phyloP scores from a whole-genome alignment of 805 yeast species.

The Kuraishia hungarica region DNA sequence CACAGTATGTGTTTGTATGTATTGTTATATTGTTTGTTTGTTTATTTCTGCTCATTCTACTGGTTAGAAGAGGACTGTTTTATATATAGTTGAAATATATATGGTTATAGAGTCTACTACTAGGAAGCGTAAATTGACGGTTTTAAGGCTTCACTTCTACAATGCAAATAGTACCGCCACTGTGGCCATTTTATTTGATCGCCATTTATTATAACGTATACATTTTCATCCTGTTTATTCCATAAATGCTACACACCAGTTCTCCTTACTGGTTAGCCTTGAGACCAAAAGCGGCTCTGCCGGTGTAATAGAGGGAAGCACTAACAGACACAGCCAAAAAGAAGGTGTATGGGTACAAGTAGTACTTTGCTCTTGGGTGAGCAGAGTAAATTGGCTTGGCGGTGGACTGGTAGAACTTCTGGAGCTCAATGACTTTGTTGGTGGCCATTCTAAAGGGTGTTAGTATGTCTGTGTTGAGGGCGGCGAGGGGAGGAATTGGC shows the following conservation, averaged over 20 bases:
- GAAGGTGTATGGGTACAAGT: constrained; percentile 75
- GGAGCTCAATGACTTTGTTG: constrained; percentile 42
- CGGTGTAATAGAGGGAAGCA: constrained; percentile 59
- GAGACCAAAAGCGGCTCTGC: constrained; percentile 64
- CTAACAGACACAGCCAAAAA: constrained; percentile 59
- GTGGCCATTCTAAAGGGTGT: constrained; percentile 24
- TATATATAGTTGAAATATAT: neutral
- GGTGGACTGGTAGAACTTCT: constrained; percentile 49
- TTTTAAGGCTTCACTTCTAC: no score
- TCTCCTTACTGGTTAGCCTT: constrained; percentile 33
- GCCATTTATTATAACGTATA: neutral
- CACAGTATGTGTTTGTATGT: no score
- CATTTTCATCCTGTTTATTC: neutral
- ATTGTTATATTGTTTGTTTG: no score
- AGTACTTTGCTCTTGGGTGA: constrained; percentile 60
- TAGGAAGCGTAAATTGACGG: no score
- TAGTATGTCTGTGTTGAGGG: neutral
- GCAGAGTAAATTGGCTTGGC: constrained; percentile 47
- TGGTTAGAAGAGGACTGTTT: no score
- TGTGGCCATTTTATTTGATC: neutral
- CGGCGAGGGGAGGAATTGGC: neutral
- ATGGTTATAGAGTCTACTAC: no score
- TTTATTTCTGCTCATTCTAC: no score
- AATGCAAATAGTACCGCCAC: no score
- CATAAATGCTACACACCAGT: neutral